These are phyloP conservation scores for Pythium apleroticum DNA, from an alignment of 352 stramenopile genomes.

Conservation along the genomic window DNA sequence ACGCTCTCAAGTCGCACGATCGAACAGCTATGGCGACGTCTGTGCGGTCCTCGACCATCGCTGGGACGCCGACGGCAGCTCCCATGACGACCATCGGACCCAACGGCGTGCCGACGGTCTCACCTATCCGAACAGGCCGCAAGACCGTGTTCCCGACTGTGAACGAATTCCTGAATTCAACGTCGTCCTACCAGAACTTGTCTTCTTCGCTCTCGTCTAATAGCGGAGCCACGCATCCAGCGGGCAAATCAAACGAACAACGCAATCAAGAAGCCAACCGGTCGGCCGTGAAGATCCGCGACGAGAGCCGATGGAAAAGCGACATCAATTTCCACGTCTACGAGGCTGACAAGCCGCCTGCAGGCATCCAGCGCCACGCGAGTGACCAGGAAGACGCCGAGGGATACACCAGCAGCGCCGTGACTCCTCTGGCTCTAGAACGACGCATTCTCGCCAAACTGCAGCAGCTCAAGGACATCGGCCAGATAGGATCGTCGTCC, in stretches of 20 bases:
- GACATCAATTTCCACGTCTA: slow-evolving; percentile 37
- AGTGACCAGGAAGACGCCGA: background rate
- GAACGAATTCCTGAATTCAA: slow-evolving; percentile 23
- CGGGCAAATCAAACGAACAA: slow-evolving; percentile 76
- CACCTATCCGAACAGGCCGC: slow-evolving; percentile 58
- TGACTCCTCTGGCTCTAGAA: slow-evolving; percentile 46
- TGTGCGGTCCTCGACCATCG: slow-evolving; percentile 25
- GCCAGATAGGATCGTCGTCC: slow-evolving; percentile 48
- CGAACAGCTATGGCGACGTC: slow-evolving; percentile 38
- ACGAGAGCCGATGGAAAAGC: slow-evolving; percentile 63
- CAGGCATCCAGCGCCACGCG: slow-evolving; percentile 14
- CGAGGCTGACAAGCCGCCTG: slow-evolving; percentile 12
- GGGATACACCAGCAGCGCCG: background rate
- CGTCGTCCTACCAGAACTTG: slow-evolving; percentile 12
- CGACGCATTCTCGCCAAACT: slow-evolving; percentile 56
- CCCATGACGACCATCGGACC: background rate
- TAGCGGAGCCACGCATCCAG: slow-evolving; percentile 30
- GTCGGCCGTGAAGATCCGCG: slow-evolving; percentile 65
- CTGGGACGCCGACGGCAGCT: slow-evolving; percentile 13
- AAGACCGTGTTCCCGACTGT: slow-evolving; percentile 46
- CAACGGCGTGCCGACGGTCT: slow-evolving; percentile 32
- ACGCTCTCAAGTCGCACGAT: slow-evolving; percentile 51
- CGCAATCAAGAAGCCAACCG: slow-evolving; percentile 66
- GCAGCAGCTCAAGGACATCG: slow-evolving; percentile 62
- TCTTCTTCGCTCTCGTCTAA: background rate